phyloP scores from a whole-genome alignment of 2,329 filamentous ascomycete genomes.

The Xylariaceae sp. region DNA sequence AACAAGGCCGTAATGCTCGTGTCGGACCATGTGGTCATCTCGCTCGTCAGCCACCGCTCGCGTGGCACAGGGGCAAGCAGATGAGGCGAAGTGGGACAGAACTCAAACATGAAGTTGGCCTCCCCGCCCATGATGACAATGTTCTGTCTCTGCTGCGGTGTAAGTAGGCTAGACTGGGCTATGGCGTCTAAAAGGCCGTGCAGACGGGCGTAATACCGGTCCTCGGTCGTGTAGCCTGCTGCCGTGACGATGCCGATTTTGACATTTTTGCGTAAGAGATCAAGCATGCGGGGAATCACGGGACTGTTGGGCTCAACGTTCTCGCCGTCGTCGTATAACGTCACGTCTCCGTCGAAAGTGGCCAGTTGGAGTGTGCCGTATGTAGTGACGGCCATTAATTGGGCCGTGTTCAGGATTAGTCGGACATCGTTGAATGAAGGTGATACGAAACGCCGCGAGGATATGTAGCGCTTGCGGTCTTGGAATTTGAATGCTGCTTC shows the following conservation, averaged over 20 bases:
- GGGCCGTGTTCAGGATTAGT: conserved; percentile 89
- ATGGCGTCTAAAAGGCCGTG: conserved; percentile 84
- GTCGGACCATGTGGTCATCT: conserved; percentile 76
- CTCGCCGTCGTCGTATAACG: conserved; percentile 87
- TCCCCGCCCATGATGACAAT: conserved; percentile 94
- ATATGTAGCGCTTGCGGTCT: conserved; percentile 82
- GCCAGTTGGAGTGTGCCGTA: conserved; percentile 74
- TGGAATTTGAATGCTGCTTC: conserved; percentile 91
- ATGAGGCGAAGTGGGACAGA: conserved; percentile 60
- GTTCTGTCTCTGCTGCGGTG: conserved; percentile 67
- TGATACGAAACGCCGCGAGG: conserved; percentile 85
- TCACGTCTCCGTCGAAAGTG: conserved; percentile 97
- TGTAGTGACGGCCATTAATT: conserved; percentile 84
- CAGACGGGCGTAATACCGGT: conserved; percentile 81
- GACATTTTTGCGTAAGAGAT: conserved; percentile 73
- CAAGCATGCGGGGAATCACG: conserved; percentile 65
- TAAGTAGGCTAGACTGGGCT: conserved; percentile 55
- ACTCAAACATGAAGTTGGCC: conserved; percentile 91
- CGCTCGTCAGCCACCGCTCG: conserved; percentile 69
- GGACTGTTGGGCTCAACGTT: conserved; percentile 73
- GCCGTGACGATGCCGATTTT: conserved; percentile 95
- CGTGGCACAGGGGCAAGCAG: conserved; percentile 67
- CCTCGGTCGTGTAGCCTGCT: conserved; percentile 86
- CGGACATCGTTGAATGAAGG: conserved; percentile 97
- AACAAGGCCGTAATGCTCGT: conserved; percentile 76